A percentile compares a stretch with the other conserved stretches of the same genome.
These are phyloP conservation scores for Sporisorium sorghi DNA, from an alignment of 1,284 basidiomycete species.

Conservation along the genomic window DNA sequence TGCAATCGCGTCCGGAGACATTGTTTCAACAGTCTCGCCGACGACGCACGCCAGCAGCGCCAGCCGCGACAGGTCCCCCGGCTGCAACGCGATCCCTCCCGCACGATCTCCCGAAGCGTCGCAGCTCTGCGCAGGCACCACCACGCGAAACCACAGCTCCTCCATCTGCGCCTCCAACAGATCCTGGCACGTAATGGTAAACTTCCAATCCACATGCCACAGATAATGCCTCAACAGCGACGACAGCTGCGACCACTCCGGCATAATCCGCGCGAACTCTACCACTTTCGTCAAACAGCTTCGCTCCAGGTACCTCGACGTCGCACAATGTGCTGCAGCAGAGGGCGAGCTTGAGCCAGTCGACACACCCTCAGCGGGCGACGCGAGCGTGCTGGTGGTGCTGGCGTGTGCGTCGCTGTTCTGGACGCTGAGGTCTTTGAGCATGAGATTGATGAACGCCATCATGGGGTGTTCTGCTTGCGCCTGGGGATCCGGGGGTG, in stretches of 20 bases:
- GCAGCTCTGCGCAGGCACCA: slow-evolving; percentile 24
- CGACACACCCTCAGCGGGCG: slow-evolving; percentile 13
- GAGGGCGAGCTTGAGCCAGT: slow-evolving; percentile 9
- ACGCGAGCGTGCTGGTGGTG: slow-evolving; percentile 14
- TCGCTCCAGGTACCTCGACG: slow-evolving; percentile 24
- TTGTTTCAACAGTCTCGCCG: slow-evolving; percentile 40
- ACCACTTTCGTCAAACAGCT: slow-evolving; percentile 24
- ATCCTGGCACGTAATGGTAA: slow-evolving; percentile 46
- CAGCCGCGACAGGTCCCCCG: slow-evolving; percentile 39
- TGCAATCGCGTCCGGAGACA: slow-evolving; percentile 27
- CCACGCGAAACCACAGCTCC: slow-evolving; percentile 35
- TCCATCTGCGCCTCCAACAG: slow-evolving; percentile 27
- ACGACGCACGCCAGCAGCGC: slow-evolving; percentile 39
- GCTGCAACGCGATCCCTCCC: slow-evolving; percentile 12
- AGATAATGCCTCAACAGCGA: slow-evolving; percentile 34
- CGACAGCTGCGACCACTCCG: slow-evolving; percentile 32
- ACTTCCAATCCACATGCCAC: slow-evolving; percentile 53
- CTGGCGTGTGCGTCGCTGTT: slow-evolving; percentile 16
- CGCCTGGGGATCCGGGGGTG: background rate
- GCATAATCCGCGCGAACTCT: slow-evolving; percentile 33
- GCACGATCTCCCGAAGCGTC: background rate
- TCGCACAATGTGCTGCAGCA: too few relatives aligned
- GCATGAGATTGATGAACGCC: slow-evolving; percentile 52
- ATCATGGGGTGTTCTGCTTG: slow-evolving; percentile 42
- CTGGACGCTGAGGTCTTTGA: slow-evolving; percentile 42